Evolutionary conservation across 2,329 filamentous ascomycete genomes (phyloP), one percentile per base, ranked within the genome.

Genomic region (Colletotrichum destructivum): DNA sequence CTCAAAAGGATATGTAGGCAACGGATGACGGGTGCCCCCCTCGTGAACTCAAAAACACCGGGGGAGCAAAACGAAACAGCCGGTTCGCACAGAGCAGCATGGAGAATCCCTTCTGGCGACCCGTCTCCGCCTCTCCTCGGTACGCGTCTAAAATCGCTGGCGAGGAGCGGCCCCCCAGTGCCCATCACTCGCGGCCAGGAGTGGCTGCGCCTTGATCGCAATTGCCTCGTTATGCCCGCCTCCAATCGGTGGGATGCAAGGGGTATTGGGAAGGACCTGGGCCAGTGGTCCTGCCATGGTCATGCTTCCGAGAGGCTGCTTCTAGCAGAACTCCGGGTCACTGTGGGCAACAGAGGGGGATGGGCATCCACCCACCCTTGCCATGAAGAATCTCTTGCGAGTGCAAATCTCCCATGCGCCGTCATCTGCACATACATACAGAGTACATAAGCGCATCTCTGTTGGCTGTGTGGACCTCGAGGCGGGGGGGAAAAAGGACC

Each of bases 351-450:
- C 31, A 9, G 31, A 35, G 31, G 31, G 31, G 31, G 31, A 35
- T 9, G 31, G 54, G 47, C 15, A 15, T 44, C 23, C 35, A 59
- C 40, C 63, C 63, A 67, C n/a, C 38, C 40, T 42, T 49, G 52
- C 46, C 26, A 38, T 60, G n/a, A 56, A 44, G 51, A 54, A 49
- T 56, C 62, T 64, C 62, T 56, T 21, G 51, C 52, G 26, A n/a
- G 49, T 62, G 59, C 59, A 52, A 61, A 67, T 67, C 57, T 67
- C 65, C 65, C 66, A 56, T 68, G 42, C 42, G 16, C 26, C 31
- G 31, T 5, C 31, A 35, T 35, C 31, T 35, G 8, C 8, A 35
- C 31, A 11, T 35, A 35, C 31, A 35, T 35, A 35, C 31, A 35
- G 8, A 35, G 31, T 35, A 35, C 31, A 9, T 35, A 35, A 35